These are phyloP conservation scores for Neurospora sp. DNA, from an alignment of 495 filamentous ascomycete species.

Conservation along the genomic window DNA sequence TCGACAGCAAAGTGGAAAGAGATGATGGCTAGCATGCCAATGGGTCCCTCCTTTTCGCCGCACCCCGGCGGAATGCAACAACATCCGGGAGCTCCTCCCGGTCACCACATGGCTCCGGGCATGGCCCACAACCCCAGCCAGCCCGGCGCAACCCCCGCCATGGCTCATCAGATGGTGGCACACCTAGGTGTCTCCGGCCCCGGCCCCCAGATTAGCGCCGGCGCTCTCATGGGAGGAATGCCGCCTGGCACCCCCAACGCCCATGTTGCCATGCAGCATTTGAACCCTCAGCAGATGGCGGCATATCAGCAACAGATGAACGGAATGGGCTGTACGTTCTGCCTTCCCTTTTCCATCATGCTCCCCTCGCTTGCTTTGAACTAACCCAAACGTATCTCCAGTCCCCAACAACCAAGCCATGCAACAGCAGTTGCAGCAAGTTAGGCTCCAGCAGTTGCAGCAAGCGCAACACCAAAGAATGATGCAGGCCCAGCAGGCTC, in stretches of 20 bases:
- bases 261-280: slow-evolving; percentile 63
- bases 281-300: slow-evolving; percentile 59
- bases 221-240: slow-evolving; percentile 70
- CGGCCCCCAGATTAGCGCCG: slow-evolving; percentile 68
- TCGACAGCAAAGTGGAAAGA: slow-evolving; percentile 27
- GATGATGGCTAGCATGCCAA: slow-evolving; percentile 54
- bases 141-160: slow-evolving; percentile 53
- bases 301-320: slow-evolving; percentile 46
- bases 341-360: background rate
- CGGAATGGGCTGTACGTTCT: slow-evolving; percentile 14
- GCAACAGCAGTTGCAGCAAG: slow-evolving; percentile 40
- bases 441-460: slow-evolving; percentile 26
- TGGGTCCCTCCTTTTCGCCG: slow-evolving; percentile 56
- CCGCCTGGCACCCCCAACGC: slow-evolving; percentile 65
- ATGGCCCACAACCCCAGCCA: slow-evolving; percentile 56
- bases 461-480: slow-evolving; percentile 37
- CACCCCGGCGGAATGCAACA: slow-evolving; percentile 66
- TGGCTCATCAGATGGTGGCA: slow-evolving; percentile 60
- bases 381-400: slow-evolving; percentile 13
- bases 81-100: slow-evolving; percentile 62
- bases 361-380: background rate
- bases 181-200: slow-evolving; percentile 80
- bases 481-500: slow-evolving; percentile 41
- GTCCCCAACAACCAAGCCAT: slow-evolving; percentile 45
- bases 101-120: slow-evolving; percentile 52